Evolutionary conservation across 2,329 filamentous ascomycete genomes (phyloP).

Genomic region (Pestalotiopsis fici): DNA sequence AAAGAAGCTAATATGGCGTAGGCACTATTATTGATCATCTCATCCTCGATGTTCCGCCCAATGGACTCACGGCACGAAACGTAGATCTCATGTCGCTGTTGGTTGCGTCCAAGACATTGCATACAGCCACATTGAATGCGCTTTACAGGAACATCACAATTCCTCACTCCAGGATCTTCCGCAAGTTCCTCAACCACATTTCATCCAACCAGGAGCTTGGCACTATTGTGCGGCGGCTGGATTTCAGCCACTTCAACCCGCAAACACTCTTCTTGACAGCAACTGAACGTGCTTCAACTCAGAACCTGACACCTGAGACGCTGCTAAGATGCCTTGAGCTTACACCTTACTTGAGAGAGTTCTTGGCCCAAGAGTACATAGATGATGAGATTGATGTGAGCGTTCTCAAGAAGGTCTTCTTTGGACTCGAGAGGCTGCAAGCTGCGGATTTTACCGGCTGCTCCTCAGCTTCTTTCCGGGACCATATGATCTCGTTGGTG

Average conservation of each 20-base stretch:
- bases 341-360: conserved; percentile 74
- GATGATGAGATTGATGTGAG: conserved; percentile 72
- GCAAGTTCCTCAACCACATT: conserved; percentile 75
- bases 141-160: conserved; percentile 81
- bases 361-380: conserved; percentile 78
- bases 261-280: conserved; percentile 74
- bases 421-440: conserved; percentile 62
- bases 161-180: conserved; percentile 80
- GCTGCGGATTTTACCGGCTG: conserved; percentile 79
- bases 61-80: conserved; percentile 75
- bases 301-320: conserved; percentile 75
- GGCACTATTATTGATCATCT: conserved; percentile 75
- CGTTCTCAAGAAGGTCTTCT: conserved; percentile 72
- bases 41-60: conserved; percentile 72
- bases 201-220: conserved; percentile 67
- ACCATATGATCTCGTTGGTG: conserved; percentile 60
- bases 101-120: conserved; percentile 73
- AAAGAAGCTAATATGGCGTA: conserved; percentile 31
- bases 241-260: conserved; percentile 86
- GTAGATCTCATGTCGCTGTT: conserved; percentile 76
- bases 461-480: conserved; percentile 67
- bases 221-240: conserved; percentile 74
- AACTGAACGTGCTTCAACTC: conserved; percentile 72
- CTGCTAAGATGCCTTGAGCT: conserved; percentile 71
- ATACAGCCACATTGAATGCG: conserved; percentile 71